Conservation (phyloP, 2,329 filamentous ascomycete species). For the Pleurostoma richardsiae region DNA sequence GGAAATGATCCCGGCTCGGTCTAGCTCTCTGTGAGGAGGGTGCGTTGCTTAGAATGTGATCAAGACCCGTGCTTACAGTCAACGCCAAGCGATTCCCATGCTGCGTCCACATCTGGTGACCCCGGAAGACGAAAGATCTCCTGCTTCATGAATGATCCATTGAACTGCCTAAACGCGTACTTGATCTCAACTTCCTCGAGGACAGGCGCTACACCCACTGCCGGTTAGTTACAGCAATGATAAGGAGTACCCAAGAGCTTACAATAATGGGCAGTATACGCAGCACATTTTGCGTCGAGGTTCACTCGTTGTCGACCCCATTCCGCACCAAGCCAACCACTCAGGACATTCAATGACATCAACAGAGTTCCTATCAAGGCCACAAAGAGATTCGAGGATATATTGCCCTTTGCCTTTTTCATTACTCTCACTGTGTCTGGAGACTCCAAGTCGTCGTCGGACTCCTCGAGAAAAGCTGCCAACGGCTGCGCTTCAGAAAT, state of each 20-base stretch:
- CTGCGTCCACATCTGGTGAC: conserved; percentile 49
- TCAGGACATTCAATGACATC: background rate
- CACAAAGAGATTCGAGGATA: background rate
- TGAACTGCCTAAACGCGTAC: conserved; percentile 37
- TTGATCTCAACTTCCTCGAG: conserved; percentile 26
- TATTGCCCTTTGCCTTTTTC: background rate
- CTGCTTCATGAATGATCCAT: conserved; percentile 52
- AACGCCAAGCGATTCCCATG: conserved; percentile 41
- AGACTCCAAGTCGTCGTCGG: background rate
- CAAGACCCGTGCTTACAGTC: conserved; percentile 34
- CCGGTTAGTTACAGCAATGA: rapidly evolving
- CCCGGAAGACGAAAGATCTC: conserved; percentile 46
- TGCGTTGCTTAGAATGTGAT: background rate
- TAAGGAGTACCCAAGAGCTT: conserved; percentile 9
- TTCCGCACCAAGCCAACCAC: background rate
- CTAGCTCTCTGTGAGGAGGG: conserved; percentile 27
- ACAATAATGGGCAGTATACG: conserved; percentile 31
- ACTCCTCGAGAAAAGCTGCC: background rate
- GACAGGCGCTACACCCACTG: conserved; percentile 21
- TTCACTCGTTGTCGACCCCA: background rate
- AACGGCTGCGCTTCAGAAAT: conserved; percentile 3
- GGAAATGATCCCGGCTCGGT: conserved; percentile 42
- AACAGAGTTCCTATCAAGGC: background rate
- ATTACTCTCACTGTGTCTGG: background rate
- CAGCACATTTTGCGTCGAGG: conserved; percentile 17